A percentile compares a stretch with the other conserved stretches of the same genome.
Conservation (phyloP, 495 filamentous ascomycete genomes). For the Sporormia fimetaria region DNA sequence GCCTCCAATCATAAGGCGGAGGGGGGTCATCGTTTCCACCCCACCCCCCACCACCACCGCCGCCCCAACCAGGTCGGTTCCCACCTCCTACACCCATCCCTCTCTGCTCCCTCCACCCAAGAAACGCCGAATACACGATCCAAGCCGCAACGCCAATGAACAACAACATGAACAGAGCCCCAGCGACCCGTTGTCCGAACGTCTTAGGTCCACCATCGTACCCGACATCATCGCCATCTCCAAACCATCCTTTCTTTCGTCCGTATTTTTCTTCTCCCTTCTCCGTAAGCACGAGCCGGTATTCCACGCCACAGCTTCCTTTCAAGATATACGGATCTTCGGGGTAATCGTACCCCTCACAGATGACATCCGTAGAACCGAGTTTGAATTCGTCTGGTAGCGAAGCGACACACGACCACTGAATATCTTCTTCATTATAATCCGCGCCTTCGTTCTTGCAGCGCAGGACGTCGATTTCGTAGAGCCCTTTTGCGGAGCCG, state of each 20-base stretch:
- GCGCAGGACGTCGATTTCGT: conserved; percentile 69
- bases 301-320: conserved; percentile 89
- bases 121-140: conserved; percentile 42
- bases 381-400: conserved; percentile 79
- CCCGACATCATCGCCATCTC: conserved; percentile 11
- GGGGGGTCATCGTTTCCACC: conserved; percentile 45
- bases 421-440: conserved; percentile 42
- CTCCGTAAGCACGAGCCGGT: conserved; percentile 69
- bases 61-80: conserved; percentile 35
- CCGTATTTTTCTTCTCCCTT: conserved; percentile 59
- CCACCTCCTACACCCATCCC: conserved; percentile 7
- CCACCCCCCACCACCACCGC: conserved; percentile 38
- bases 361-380: conserved; percentile 80
- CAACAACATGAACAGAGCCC: conserved; percentile 29
- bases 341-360: conserved; percentile 69
- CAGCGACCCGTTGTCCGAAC: conserved; percentile 13
- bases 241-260: conserved; percentile 17
- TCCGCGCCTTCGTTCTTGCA: conserved; percentile 67
- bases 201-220: conserved; percentile 1
- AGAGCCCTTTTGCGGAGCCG: conserved; percentile 47
- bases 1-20: conserved; percentile 46
- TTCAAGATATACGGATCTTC: conserved; percentile 77
- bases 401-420: conserved; percentile 79
- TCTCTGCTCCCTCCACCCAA: conserved; percentile 4
- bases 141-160: conserved; percentile 38